Evolutionary conservation across 2,329 filamentous ascomycete species (phyloP).

Genomic region (Colletotrichum karsti): DNA sequence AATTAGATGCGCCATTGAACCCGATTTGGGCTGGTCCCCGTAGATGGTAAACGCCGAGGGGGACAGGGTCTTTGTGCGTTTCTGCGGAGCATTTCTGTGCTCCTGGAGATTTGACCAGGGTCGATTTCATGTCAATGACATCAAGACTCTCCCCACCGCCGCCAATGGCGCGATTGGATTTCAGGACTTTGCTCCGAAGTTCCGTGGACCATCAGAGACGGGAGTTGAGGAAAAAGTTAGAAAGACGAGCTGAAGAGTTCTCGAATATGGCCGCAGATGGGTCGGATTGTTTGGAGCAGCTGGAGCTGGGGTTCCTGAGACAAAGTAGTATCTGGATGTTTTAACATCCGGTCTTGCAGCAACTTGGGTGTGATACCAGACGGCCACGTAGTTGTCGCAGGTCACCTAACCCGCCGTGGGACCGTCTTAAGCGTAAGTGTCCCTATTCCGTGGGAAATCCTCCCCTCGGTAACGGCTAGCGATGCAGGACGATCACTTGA

Average conservation of each 20-base stretch:
- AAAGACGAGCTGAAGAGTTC: background rate
- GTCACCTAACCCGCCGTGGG: background rate
- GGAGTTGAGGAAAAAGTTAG: background rate
- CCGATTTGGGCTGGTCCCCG: constrained; percentile 2
- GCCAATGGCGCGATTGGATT: background rate
- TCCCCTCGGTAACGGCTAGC: background rate
- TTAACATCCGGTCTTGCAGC: background rate
- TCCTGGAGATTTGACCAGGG: background rate
- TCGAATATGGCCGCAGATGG: background rate
- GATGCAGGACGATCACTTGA: background rate
- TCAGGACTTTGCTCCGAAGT: background rate
- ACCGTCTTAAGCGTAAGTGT: background rate
- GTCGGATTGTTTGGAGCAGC: background rate
- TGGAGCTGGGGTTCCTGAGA: background rate
- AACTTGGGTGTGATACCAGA: background rate
- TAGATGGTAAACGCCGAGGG: background rate
- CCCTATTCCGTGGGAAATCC: background rate
- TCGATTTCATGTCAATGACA: constrained; percentile 19
- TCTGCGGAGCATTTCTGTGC: constrained; percentile 1
- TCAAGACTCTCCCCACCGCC: constrained; percentile 21
- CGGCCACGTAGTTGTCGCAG: background rate
- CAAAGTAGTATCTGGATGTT: background rate
- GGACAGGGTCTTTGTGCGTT: background rate
- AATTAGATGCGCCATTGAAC: background rate
- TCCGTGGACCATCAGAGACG: background rate